A percentile compares a stretch with the other conserved stretches of the same genome.
These are phyloP conservation scores for Phytophthora idaei DNA, from an alignment of 352 stramenopile genomes.

Conservation along the genomic window DNA sequence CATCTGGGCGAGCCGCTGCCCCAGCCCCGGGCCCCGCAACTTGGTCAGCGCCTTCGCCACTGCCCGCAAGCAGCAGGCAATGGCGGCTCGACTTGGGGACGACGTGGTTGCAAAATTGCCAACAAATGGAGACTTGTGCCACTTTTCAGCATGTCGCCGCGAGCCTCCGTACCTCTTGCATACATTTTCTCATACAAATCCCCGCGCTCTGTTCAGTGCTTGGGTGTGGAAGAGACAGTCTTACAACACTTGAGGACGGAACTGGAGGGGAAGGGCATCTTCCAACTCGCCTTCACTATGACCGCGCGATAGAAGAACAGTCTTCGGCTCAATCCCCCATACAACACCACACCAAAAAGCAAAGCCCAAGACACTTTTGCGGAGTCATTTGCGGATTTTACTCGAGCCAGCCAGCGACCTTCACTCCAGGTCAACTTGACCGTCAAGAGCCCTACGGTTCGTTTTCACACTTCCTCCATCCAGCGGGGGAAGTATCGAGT, in stretches of 20 bases:
- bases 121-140: constrained; percentile 4
- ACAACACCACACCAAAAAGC: constrained; percentile 15
- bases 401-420: constrained; percentile 23
- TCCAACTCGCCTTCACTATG: constrained; percentile 32
- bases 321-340: background rate
- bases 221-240: constrained; percentile 37
- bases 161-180: constrained; percentile 24
- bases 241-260: constrained; percentile 43
- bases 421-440: constrained; percentile 11
- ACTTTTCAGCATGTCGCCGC: constrained; percentile 30
- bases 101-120: background rate
- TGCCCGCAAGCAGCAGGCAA: constrained; percentile 18
- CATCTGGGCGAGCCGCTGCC: constrained; percentile 13
- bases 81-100: background rate
- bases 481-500: constrained; percentile 11
- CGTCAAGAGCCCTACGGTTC: background rate
- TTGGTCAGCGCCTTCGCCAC: constrained; percentile 3
- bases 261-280: constrained; percentile 22
- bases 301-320: constrained; percentile 20
- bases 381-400: constrained; percentile 47
- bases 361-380: background rate
- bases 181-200: constrained; percentile 44
- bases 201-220: constrained; percentile 17
- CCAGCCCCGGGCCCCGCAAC: constrained; percentile 6
- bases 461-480: constrained; percentile 10